Evolutionary conservation across 768 basidiomycete species (phyloP).

Genomic region (Solioccasus polychromus): DNA sequence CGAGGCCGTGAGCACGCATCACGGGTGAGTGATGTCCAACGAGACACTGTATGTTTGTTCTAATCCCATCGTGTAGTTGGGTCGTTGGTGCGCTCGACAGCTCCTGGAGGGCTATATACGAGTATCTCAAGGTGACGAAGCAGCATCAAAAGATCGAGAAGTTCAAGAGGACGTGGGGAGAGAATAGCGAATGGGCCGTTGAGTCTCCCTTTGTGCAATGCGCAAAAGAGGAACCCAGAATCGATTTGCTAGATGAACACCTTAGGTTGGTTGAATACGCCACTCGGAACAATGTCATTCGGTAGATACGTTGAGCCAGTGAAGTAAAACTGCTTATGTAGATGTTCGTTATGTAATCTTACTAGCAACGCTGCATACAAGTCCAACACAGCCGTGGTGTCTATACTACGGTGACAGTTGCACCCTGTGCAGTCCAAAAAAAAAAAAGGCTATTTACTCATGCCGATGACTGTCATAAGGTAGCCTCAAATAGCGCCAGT

Average conservation of each 20-base stretch:
- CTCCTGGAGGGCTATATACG: conserved; percentile 33
- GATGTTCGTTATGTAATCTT: too few relatives aligned
- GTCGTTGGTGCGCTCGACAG: conserved; percentile 38
- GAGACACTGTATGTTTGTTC: too few relatives aligned
- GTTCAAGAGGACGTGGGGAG: conserved; percentile 28
- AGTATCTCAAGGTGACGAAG: conserved; percentile 17
- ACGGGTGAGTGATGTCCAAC: conserved; percentile 27
- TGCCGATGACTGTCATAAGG: too few relatives aligned
- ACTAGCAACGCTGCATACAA: too few relatives aligned
- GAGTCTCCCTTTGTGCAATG: neutral
- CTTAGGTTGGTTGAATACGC: conserved; percentile 1
- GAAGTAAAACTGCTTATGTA: too few relatives aligned
- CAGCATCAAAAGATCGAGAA: conserved; percentile 7
- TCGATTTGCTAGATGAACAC: conserved; percentile 2
- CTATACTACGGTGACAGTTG: too few relatives aligned
- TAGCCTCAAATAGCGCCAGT: too few relatives aligned
- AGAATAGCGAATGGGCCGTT: conserved; percentile 26
- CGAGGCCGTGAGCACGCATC: conserved; percentile 31
- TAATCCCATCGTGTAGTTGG: conserved; percentile 25
- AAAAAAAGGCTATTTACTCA: too few relatives aligned
- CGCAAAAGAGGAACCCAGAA: neutral
- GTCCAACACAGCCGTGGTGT: too few relatives aligned
- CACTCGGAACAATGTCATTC: neutral
- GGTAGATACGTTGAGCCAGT: too few relatives aligned
- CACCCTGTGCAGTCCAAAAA: too few relatives aligned